phyloP scores from a whole-genome alignment of 495 filamentous ascomycete genomes.

The Aspergillus sparsus region DNA sequence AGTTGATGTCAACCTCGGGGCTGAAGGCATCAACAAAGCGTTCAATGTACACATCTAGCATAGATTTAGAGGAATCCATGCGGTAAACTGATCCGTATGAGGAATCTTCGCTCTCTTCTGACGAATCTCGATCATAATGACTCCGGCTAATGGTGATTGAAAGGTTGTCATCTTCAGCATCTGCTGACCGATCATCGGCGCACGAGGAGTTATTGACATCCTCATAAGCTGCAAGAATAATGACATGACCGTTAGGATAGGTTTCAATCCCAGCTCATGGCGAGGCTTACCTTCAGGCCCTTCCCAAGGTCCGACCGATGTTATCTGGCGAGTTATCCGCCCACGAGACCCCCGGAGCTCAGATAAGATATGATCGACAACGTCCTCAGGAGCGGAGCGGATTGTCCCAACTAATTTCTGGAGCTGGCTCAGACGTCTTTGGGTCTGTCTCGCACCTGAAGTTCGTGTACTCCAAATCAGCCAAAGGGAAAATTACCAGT shows the following conservation, averaged over 20 bases:
- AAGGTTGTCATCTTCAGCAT: slow-evolving; percentile 21
- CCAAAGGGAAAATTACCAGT: background rate
- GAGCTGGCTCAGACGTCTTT: slow-evolving; percentile 38
- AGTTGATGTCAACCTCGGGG: slow-evolving; percentile 42
- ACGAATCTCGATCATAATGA: slow-evolving; percentile 16
- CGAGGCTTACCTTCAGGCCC: slow-evolving; percentile 32
- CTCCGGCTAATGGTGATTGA: slow-evolving; percentile 9
- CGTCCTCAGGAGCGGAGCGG: slow-evolving; percentile 38
- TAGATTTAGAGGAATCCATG: slow-evolving; percentile 29
- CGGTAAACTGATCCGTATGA: slow-evolving; percentile 29
- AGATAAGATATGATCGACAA: slow-evolving; percentile 38
- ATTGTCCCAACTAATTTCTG: slow-evolving; percentile 44
- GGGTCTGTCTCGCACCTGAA: slow-evolving; percentile 28
- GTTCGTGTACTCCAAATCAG: slow-evolving; percentile 14
- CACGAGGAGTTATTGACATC: background rate
- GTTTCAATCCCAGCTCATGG: too few relatives aligned
- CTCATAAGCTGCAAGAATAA: slow-evolving; percentile 1
- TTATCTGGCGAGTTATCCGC: slow-evolving; percentile 23
- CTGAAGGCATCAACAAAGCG: slow-evolving; percentile 51
- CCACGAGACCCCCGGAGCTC: slow-evolving; percentile 36
- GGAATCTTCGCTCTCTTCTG: slow-evolving; percentile 29
- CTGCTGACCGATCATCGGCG: slow-evolving; percentile 19
- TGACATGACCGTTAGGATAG: background rate
- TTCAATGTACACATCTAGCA: slow-evolving; percentile 45
- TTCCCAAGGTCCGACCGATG: slow-evolving; percentile 34